Conservation (phyloP, 73 alveolate genomes). For the Paramecium sonneborni region DNA sequence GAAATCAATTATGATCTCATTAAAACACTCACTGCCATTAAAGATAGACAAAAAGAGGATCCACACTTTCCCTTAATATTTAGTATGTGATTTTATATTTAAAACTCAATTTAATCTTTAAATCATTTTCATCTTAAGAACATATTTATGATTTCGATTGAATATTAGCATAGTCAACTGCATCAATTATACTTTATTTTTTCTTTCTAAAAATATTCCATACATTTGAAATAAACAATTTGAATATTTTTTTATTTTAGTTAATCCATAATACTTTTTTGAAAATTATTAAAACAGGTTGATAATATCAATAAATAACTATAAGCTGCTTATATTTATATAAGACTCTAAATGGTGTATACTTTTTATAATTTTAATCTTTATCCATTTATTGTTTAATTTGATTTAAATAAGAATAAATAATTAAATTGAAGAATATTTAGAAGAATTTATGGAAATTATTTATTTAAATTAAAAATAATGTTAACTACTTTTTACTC, state of each 20-base stretch:
- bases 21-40: conserved; percentile 1
- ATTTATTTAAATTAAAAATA: neutral
- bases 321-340: neutral
- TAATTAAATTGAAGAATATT: too few species aligned
- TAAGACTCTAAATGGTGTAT: neutral
- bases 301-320: neutral
- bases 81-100: neutral
- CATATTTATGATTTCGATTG: neutral
- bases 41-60: conserved; percentile 31
- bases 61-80: conserved; percentile 56
- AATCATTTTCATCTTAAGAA: neutral
- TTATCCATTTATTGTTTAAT: neutral
- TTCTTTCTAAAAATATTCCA: conserved; percentile 30
- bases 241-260: too few species aligned
- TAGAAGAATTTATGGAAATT: neutral
- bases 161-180: neutral
- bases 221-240: neutral
- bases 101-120: neutral
- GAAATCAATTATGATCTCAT: conserved; percentile 78
- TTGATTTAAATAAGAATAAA: neutral
- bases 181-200: neutral
- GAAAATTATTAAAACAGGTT: neutral
- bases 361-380: neutral
- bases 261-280: too few species aligned
- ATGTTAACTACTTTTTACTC: neutral